Conservation (phyloP, 192 early-diverging fungal genomes). For the Backusella psychrophila region DNA sequence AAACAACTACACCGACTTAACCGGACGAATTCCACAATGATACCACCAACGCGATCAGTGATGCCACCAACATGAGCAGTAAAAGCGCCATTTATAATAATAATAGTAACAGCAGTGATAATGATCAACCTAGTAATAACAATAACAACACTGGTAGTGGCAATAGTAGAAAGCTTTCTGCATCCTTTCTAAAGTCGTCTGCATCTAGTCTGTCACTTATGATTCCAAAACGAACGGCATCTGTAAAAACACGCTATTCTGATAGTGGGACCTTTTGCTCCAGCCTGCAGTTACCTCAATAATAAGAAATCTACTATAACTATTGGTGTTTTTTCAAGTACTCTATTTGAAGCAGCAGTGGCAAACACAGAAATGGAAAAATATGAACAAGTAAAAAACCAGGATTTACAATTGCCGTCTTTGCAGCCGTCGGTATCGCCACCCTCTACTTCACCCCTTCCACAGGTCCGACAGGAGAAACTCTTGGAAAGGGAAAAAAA, state of each 20-base stretch:
- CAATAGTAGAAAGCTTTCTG: background rate
- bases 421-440: background rate
- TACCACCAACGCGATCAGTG: background rate
- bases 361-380: background rate
- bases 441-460: background rate
- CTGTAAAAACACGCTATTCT: background rate
- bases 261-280: background rate
- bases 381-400: background rate
- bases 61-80: background rate
- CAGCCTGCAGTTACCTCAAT: background rate
- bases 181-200: conserved; percentile 12
- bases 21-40: background rate
- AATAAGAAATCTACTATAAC: background rate
- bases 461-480: background rate
- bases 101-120: background rate
- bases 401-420: background rate
- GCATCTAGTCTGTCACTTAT: conserved; percentile 17
- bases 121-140: background rate
- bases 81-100: background rate
- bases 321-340: background rate
- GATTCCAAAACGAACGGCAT: background rate
- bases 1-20: background rate
- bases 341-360: background rate
- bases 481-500: background rate
- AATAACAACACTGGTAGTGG: background rate